Percentiles rank a stretch among this genome's conserved stretches.
These are phyloP conservation scores for Colletotrichum somersetense DNA, from an alignment of 2,329 filamentous ascomycete species.

Conservation along the genomic window DNA sequence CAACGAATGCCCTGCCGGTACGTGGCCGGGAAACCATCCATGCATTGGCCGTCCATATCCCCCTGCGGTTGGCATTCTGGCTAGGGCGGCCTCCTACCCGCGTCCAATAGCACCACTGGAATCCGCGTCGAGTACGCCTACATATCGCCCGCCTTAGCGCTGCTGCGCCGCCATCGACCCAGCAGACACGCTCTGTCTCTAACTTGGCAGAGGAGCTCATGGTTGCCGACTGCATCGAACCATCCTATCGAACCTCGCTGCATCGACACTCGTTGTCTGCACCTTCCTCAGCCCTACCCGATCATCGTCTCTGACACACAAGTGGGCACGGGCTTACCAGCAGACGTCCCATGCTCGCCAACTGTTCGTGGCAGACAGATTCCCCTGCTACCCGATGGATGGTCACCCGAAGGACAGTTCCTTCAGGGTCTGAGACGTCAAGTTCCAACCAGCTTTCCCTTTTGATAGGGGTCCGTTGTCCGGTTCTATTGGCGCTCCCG, in stretches of 20 bases:
- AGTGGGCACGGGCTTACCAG: slow-evolving; percentile 1
- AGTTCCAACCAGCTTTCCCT: slow-evolving; percentile 22
- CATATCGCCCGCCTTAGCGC: slow-evolving; percentile 34
- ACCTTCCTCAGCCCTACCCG: slow-evolving; percentile 38
- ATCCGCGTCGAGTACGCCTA: slow-evolving; percentile 22
- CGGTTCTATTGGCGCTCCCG: slow-evolving; percentile 10
- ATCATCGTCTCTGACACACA: background rate
- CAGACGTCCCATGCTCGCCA: slow-evolving; percentile 7
- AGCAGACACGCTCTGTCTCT: slow-evolving; percentile 12
- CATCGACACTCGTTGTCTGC: slow-evolving; percentile 22
- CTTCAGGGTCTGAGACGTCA: slow-evolving; percentile 21
- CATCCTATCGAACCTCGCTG: background rate
- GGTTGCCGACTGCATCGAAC: slow-evolving; percentile 21
- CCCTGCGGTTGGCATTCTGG: background rate
- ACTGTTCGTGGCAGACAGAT: too few species aligned
- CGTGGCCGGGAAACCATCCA: slow-evolving; percentile 3
- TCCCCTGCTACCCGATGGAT: background rate
- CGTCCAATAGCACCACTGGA: slow-evolving; percentile 16
- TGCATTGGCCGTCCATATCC: background rate
- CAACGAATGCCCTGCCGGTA: background rate
- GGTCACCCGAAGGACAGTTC: background rate
- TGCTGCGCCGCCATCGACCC: slow-evolving; percentile 33
- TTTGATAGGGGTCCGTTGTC: background rate
- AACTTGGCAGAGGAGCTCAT: slow-evolving; percentile 7
- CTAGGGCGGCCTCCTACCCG: slow-evolving; percentile 29